Percentiles rank a stretch among this genome's conserved stretches.
Evolutionary conservation across 1,284 basidiomycete species (phyloP).

Genomic region (Cyathus olla): DNA sequence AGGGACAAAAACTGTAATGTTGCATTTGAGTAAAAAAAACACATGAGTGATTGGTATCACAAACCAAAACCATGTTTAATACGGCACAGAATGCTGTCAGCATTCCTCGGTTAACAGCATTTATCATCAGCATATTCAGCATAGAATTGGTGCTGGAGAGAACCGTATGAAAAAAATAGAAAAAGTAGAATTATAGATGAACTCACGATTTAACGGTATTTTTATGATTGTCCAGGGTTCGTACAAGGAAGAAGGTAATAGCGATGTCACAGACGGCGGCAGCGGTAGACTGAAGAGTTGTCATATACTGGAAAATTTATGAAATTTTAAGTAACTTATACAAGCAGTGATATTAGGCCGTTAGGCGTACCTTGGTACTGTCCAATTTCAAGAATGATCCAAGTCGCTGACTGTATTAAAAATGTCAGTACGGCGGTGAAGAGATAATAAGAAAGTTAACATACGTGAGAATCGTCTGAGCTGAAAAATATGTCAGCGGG

Average conservation of each 20-base stretch:
- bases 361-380: conserved; percentile 3
- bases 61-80: conserved; percentile 28
- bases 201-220: conserved; percentile 17
- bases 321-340: neutral
- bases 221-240: conserved; percentile 18
- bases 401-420: neutral
- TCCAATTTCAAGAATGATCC: conserved; percentile 3
- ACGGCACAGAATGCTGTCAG: conserved; percentile 28
- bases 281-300: conserved; percentile 18
- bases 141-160: conserved; percentile 25
- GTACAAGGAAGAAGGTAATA: conserved; percentile 21
- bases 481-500: neutral
- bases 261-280: conserved; percentile 22
- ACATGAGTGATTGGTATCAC: neutral
- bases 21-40: neutral
- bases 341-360: neutral
- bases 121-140: conserved; percentile 25
- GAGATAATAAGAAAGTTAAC: neutral
- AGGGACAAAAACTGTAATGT: conserved; percentile 23
- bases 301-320: conserved; percentile 10
- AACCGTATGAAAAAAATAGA: neutral
- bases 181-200: neutral
- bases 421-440: neutral
- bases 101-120: conserved; percentile 31
- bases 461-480: conserved; percentile 1